Conservation (phyloP, 352 stramenopile species). For the Phytophthora pisi region DNA sequence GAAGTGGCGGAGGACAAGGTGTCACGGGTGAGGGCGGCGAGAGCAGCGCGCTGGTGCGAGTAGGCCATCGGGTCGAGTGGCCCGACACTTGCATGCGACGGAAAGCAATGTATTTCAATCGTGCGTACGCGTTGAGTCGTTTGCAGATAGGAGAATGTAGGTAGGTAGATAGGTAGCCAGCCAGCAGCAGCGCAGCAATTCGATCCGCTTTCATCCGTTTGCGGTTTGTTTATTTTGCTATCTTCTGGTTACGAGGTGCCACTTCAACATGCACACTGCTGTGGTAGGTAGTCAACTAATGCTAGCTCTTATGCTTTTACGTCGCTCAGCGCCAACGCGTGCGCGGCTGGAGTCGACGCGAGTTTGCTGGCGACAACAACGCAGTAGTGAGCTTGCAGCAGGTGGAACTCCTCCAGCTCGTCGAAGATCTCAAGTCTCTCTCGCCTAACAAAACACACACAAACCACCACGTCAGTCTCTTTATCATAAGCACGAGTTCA, state of each 20-base stretch:
- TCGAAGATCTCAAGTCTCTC: constrained; percentile 93
- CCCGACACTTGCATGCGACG: constrained; percentile 20
- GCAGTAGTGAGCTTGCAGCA: constrained; percentile 92
- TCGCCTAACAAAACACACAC: constrained; percentile 43
- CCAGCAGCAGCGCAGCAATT: constrained; percentile 33
- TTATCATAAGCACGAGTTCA: background rate
- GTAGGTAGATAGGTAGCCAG: constrained; percentile 38
- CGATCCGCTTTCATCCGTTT: constrained; percentile 34
- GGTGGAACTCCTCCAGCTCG: constrained; percentile 92
- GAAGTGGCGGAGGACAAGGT: constrained; percentile 31
- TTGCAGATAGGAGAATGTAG: constrained; percentile 29
- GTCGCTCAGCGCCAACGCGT: constrained; percentile 37
- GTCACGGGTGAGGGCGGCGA: constrained; percentile 15
- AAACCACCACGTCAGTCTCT: constrained; percentile 4
- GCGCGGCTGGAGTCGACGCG: constrained; percentile 32
- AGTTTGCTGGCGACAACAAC: constrained; percentile 80
- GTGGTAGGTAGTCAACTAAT: constrained; percentile 6
- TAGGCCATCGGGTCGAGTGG: constrained; percentile 16
- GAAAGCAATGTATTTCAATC: constrained; percentile 26
- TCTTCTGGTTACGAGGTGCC: background rate
- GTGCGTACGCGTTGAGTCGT: constrained; percentile 25
- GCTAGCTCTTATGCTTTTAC: constrained; percentile 11
- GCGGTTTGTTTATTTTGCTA: constrained; percentile 22
- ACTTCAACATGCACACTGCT: constrained; percentile 2
- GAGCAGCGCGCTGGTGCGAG: constrained; percentile 22